These are phyloP conservation scores for Corymbia maculata DNA, from an alignment of 345 rosid genomes.

Conservation along the genomic window DNA sequence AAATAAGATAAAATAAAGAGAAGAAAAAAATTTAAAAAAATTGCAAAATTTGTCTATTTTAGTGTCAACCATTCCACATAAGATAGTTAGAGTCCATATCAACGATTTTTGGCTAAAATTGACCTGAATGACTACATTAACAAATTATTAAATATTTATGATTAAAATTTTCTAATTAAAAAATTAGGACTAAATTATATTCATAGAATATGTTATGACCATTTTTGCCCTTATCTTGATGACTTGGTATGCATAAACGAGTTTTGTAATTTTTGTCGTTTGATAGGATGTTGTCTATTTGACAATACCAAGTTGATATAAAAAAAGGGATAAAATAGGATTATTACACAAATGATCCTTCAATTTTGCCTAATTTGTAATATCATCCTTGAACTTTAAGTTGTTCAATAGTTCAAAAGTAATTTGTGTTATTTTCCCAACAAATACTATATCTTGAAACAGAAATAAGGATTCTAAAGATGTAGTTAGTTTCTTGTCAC, in stretches of 20 bases:
- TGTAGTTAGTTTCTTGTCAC: background rate
- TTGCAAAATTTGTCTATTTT: background rate
- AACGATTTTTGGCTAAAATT: background rate
- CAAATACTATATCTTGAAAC: too few relatives aligned
- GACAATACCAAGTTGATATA: background rate
- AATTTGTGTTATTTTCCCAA: background rate
- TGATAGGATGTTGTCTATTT: background rate
- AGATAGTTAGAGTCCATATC: fast-evolving
- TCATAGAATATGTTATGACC: background rate
- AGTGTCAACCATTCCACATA: background rate
- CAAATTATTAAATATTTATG: background rate
- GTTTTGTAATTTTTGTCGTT: background rate
- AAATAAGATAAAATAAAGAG: too few relatives aligned
- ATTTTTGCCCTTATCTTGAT: background rate
- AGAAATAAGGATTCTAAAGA: background rate
- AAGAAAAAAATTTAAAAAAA: background rate
- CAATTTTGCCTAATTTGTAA: background rate
- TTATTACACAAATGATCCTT: background rate
- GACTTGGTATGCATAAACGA: background rate
- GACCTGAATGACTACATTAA: background rate
- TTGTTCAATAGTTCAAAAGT: background rate
- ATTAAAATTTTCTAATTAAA: background rate
- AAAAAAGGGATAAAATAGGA: background rate
- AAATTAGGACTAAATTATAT: background rate
- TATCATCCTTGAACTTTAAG: background rate